Evolutionary conservation across 169 alveolate genomes (phyloP), one percentile per base, ranked within the genome.

Genomic region (Cryptosporidium tyzzeri): DNA sequence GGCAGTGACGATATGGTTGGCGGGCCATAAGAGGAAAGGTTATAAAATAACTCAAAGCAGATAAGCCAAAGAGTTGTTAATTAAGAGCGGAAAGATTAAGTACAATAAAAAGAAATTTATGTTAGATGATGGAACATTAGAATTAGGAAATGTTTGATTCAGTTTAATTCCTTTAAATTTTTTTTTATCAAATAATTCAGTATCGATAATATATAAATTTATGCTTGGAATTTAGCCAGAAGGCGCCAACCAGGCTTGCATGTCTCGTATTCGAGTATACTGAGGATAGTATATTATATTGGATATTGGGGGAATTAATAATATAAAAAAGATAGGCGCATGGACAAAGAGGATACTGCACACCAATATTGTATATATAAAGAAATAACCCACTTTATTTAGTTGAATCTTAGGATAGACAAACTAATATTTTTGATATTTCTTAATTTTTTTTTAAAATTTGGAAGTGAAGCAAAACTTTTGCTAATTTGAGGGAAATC

Each of bases 261-360:
- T 59, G 69, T 59, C 69, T 59, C 69, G 69, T 31, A 9, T 59
- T 59, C 69, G 69, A 59, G 69, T 59, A 59, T 21, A 9, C 2
- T 55, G 23, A 48, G 21, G 55, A 48, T 48, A 48, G 7, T 14
- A 48, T 48, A 48, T 48, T 48, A 31, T 31, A 59, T n/a, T 59
- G 6, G 69, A 59, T 59, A 59, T 23, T 26, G 39, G 39, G 69
- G 69, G 37, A 59, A 59, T 26, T 59, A 59, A 48, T 48, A 48
- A 48, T 48, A 48, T 12, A 14, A 48, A 48, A 48, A 48, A 48
- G 7, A 48, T 48, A 48, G 55, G 55, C 55, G 55, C 55, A 48
- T 48, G 69, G 39, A 59, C 39, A 59, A 21, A 31, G 9, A 23
- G 67, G 69, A 59, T 59, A 59, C 35, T 67, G 74, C 74, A 67